Base-by-base conservation (phyloP, 208 protist genomes). In the Leptomonas pyrrhocoris region DNA sequence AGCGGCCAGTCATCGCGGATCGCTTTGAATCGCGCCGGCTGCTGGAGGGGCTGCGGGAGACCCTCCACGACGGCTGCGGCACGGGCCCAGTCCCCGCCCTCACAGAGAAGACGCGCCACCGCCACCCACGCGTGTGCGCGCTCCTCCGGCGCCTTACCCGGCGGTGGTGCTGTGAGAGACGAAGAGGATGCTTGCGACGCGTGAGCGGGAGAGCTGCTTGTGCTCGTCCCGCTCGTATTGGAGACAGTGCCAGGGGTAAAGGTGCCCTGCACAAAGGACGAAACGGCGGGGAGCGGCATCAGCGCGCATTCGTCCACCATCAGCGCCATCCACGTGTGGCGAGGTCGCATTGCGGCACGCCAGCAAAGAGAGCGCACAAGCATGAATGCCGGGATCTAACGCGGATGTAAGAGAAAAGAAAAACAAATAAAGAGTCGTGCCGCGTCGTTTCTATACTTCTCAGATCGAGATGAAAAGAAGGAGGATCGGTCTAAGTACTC, bases 301-400 rank as follows among this genome's bases (percentile, higher is more conserved):
- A 23, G 28, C 21, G 28, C 40, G 49, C 72, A 77, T 50, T 77
- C 72, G 19, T 77, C 72, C 42, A 72, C 49, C 72, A 77, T 77
- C 7, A 77, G 49, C 57, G 51, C 42, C 58, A 72, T 77, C 72
- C 72, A 77, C 38, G 72, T 67, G 42, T 77, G 72, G 19, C 63
- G 64, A 27, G 57, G 31, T 23, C 31, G 63, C 58, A 36, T n/a
- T 38, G 72, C 42, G 16, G 58, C 64, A 16, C 30, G 45, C 28
- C 34, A 56, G 38, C 56, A 55, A 2, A 54, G 38, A 11, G 64
- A 57, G 2, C 57, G 64, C 31, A 65, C 2, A 1, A 71, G 23
- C 71, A 77, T 77, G 11, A 28, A 38, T 48, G 34, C 34, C 9
- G 34, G 34, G 23, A 30, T 19, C 13, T 13, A 49, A 50, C 3